Evolutionary conservation across 345 rosid species (phyloP).

Genomic region (Arabidopsis suecica): DNA sequence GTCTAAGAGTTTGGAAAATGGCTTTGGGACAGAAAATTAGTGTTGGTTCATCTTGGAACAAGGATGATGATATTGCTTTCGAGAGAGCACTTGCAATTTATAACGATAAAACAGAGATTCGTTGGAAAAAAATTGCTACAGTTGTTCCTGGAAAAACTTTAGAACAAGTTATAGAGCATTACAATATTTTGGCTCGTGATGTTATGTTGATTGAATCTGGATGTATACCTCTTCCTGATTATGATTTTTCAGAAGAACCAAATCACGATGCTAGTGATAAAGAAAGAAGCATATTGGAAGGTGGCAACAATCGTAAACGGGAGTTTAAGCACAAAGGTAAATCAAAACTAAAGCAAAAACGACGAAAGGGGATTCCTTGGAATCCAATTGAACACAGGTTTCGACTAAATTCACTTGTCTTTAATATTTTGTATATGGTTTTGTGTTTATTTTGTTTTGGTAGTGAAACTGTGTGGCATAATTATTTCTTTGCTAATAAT

Average conservation of each 20-base stretch:
- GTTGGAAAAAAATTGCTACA: conserved; percentile 60
- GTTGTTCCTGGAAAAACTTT: conserved; percentile 70
- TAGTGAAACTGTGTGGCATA: background rate
- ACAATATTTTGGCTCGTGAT: conserved; percentile 67
- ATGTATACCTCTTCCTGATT: conserved; percentile 69
- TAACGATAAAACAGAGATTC: conserved; percentile 55
- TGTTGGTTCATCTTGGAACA: conserved; percentile 67
- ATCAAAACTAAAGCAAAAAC: conserved; percentile 71
- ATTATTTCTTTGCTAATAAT: background rate
- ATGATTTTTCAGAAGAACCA: conserved; percentile 60
- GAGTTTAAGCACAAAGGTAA: conserved; percentile 59
- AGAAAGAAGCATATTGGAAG: conserved; percentile 51
- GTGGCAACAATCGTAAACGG: conserved; percentile 44
- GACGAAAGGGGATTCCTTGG: conserved; percentile 87
- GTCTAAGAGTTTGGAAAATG: conserved; percentile 50
- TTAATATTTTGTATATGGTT: background rate
- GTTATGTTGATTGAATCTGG: conserved; percentile 77
- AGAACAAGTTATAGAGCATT: conserved; percentile 66
- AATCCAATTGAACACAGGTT: conserved; percentile 81
- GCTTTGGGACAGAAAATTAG: conserved; percentile 52
- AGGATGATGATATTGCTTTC: conserved; percentile 78
- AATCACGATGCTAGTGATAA: conserved; percentile 56
- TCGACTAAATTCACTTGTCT: conserved; percentile 12
- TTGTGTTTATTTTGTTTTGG: background rate
- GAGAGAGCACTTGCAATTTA: conserved; percentile 75